These are phyloP conservation scores for Leucocoprinus birnbaumii DNA, from an alignment of 768 basidiomycete genomes.

Conservation along the genomic window DNA sequence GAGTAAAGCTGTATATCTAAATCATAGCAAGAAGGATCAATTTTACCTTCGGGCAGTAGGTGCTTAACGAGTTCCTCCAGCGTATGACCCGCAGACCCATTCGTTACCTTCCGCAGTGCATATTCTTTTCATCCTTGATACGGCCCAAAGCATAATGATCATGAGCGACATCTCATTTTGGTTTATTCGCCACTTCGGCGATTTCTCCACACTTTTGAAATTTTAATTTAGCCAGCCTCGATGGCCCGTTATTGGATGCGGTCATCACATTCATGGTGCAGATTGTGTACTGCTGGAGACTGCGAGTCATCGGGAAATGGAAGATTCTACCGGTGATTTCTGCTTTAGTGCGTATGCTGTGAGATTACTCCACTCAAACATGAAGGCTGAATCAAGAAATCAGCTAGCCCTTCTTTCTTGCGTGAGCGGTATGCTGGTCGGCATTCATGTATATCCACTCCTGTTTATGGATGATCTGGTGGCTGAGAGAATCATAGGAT, in stretches of 20 bases:
- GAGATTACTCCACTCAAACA: background rate
- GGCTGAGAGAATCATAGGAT: background rate
- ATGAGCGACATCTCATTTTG: slow-evolving; percentile 4
- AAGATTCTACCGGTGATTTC: background rate
- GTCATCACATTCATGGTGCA: slow-evolving; percentile 1
- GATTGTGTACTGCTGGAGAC: slow-evolving; percentile 8
- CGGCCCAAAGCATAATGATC: slow-evolving; percentile 3
- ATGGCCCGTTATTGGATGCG: slow-evolving; percentile 3
- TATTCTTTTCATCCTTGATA: slow-evolving; percentile 4
- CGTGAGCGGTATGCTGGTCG: background rate
- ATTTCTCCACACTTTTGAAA: background rate
- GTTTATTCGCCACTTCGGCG: slow-evolving; percentile 8
- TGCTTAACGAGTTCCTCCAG: background rate
- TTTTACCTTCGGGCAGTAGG: background rate
- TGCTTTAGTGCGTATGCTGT: background rate
- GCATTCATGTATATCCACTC: background rate
- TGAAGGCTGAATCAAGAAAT: background rate
- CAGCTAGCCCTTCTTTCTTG: slow-evolving; percentile 1
- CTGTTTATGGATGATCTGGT: background rate
- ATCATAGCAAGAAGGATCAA: background rate
- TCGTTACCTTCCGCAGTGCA: background rate
- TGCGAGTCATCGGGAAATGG: background rate
- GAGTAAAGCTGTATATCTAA: background rate
- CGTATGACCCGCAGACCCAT: background rate
- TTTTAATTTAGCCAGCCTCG: background rate